Conservation (phyloP, 139 green algal species). For the Coelastrella sp. region DNA sequence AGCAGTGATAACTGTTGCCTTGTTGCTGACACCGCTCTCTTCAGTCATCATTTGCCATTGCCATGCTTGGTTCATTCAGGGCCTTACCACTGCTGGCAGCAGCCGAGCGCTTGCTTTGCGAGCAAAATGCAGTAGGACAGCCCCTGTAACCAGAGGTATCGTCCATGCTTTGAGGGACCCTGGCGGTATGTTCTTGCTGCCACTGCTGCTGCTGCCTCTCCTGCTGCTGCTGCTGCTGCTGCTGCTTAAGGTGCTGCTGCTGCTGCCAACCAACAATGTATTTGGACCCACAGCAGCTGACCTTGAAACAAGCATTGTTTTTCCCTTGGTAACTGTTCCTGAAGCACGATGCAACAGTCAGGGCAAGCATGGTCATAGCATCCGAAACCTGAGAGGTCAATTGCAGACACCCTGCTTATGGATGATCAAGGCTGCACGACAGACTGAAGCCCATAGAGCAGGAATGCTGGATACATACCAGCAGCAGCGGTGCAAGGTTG, state of each 20-base stretch:
- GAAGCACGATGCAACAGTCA: background rate
- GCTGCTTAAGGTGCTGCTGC: background rate
- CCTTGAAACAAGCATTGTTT: background rate
- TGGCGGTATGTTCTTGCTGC: background rate
- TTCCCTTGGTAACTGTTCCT: background rate
- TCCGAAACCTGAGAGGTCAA: background rate
- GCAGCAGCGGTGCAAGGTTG: background rate
- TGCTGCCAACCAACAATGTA: no score
- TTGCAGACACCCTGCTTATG: background rate
- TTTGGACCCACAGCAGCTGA: background rate
- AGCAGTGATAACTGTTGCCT: background rate
- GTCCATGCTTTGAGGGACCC: constrained; percentile 16
- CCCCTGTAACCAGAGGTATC: constrained; percentile 10
- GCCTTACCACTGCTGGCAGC: background rate
- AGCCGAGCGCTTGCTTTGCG: background rate
- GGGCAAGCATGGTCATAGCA: background rate
- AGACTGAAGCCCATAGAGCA: background rate
- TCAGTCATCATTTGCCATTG: background rate
- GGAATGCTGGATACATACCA: background rate
- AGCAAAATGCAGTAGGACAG: constrained; percentile 10
- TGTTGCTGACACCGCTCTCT: background rate
- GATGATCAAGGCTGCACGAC: background rate
- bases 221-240: background rate
- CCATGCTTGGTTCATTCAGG: background rate
- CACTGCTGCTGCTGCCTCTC: background rate